These are phyloP conservation scores for Hemisphaericaspora subhashii DNA, from an alignment of 1,139 yeast species.

Conservation along the genomic window DNA sequence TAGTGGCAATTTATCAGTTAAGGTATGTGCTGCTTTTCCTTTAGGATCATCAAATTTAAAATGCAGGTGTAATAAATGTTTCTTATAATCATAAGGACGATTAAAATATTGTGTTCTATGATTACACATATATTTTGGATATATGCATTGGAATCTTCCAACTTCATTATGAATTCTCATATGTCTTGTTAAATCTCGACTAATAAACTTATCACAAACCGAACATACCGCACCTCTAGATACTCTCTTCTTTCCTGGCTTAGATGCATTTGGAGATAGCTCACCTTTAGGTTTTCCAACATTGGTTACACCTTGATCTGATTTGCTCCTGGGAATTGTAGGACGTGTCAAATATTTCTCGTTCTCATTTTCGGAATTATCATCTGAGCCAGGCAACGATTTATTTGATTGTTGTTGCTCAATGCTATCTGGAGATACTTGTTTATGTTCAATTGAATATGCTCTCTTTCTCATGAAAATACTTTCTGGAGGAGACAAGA, in stretches of 20 bases:
- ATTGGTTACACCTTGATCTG: conserved; percentile 27
- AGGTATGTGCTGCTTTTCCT: conserved; percentile 42
- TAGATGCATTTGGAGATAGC: not conserved
- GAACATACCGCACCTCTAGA: conserved; percentile 43
- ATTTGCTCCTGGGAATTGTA: conserved; percentile 19
- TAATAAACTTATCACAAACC: conserved; percentile 43
- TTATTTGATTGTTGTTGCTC: not conserved
- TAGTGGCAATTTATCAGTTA: conserved; percentile 45
- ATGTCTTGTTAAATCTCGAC: conserved; percentile 46
- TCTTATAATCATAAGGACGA: conserved; percentile 50
- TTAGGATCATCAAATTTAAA: conserved; percentile 46
- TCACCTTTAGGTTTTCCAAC: conserved; percentile 11
- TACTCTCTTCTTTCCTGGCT: conserved; percentile 25
- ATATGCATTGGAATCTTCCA: conserved; percentile 49
- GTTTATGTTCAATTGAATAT: not conserved
- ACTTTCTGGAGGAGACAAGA: conserved; percentile 4
- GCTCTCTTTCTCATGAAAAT: not conserved
- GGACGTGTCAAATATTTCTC: conserved; percentile 10
- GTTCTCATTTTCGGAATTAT: conserved; percentile 3
- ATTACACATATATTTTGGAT: conserved; percentile 41
- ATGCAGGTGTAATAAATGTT: conserved; percentile 46
- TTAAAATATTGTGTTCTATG: conserved; percentile 48
- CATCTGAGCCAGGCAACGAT: conserved; percentile 1
- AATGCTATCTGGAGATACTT: not conserved
- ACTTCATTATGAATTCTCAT: conserved; percentile 48